These are phyloP conservation scores for bread wheat (Triticum aestivum) DNA, from an alignment of 176 grass and related monocot species.

Conservation along the genomic window DNA sequence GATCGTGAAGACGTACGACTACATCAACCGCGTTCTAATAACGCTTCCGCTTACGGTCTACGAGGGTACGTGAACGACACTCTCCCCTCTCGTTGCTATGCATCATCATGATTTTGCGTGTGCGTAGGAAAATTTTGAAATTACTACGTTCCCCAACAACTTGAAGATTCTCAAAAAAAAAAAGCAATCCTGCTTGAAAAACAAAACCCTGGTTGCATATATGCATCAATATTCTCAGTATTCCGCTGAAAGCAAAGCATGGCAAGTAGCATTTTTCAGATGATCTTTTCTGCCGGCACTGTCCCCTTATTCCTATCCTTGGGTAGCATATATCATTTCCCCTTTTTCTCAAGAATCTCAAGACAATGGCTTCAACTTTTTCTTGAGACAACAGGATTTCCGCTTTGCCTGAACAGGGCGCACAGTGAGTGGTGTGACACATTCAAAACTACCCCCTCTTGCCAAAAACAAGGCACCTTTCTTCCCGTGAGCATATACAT, in stretches of 20 bases:
- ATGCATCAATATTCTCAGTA: not conserved
- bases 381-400: not conserved
- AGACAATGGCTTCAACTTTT: not conserved
- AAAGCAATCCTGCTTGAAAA: not conserved
- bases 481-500: not conserved
- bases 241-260: not conserved
- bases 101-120: too few species aligned
- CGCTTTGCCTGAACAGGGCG: not conserved
- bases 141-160: too few species aligned
- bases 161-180: not conserved
- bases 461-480: constrained; percentile 3
- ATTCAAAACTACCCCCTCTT: not conserved
- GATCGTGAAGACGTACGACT: too few species aligned
- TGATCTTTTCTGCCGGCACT: constrained; percentile 12
- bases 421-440: not conserved
- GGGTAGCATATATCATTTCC: not conserved
- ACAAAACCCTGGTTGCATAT: too few species aligned
- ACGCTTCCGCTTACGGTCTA: too few species aligned
- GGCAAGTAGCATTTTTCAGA: not conserved
- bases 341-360: not conserved
- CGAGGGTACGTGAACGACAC: too few species aligned
- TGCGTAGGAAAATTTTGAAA: too few species aligned
- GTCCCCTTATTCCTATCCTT: constrained; percentile 9
- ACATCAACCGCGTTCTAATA: too few species aligned
- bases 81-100: too few species aligned